Evolutionary conservation across 345 rosid species (phyloP), one percentile per base, ranked within the genome.

Genomic region (Syzygium jambos): DNA sequence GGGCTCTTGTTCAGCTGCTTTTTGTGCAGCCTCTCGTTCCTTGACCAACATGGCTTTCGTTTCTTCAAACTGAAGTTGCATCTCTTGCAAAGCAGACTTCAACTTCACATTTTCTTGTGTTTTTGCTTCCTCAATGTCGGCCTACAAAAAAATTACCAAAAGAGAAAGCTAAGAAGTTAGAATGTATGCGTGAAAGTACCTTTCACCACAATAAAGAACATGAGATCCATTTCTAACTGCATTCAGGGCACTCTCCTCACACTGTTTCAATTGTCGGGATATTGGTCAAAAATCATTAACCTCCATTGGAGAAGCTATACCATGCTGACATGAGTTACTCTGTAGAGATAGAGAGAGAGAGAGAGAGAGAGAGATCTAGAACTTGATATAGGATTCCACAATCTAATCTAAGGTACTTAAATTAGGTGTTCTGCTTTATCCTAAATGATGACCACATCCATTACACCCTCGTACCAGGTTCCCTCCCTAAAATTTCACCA

Each of bases 61-160:
- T 91, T 96, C 97, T 88, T 89, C 91, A 86, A 94, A 92, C 92
- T 97, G 92, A 88, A 92, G 91, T 89, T 89, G 90, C 90, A 91
- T 89, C 84, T 91, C 92, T 57, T 91, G 91, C 88, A 94, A 89
- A 88, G 92, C 91, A 73, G 93, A 92, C 85, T 93, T 92, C 78
- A 92, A 89, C 87, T 92, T 93, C 13, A 89, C 89, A 87, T 89
- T 93, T 89, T 94, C 95, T 25, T 88, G 93, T 38, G 89, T 90
- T 89, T 94, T 94, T 73, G 94, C 90, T 85, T 93, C 93, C 89
- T 98, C 99, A 56, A 93, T 68, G 86, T 96, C 97, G 90, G 93
- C 90, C 99, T 98, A 93, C 88, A 91, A 73, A 38, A 73, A 19
- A 38, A 73, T 73, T 86, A 91, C 89, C 90, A 87, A 73, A 38